Conservation (phyloP, 2,329 filamentous ascomycete species). For the Talaromyces islandicus region DNA sequence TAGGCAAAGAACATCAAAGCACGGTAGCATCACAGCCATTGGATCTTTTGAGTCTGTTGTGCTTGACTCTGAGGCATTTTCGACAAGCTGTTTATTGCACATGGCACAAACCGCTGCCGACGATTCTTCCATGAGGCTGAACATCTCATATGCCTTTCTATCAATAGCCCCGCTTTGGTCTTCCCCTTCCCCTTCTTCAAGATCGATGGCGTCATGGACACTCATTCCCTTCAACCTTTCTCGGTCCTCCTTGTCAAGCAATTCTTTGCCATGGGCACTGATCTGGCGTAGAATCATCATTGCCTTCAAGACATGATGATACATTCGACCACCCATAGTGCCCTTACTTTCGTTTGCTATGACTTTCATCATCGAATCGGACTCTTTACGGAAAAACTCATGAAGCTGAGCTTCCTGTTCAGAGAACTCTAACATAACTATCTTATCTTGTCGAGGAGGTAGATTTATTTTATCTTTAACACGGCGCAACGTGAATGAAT, state of each 20-base stretch:
- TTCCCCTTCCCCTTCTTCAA: constrained; percentile 70
- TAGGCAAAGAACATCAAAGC: constrained; percentile 78
- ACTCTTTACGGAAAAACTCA: constrained; percentile 75
- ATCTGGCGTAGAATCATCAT: constrained; percentile 85
- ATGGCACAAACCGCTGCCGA: constrained; percentile 66
- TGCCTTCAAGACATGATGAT: constrained; percentile 86
- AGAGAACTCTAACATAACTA: constrained; percentile 69
- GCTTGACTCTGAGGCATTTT: constrained; percentile 49
- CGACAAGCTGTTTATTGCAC: constrained; percentile 60
- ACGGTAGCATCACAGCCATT: constrained; percentile 72
- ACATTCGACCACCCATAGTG: constrained; percentile 74
- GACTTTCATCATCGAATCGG: constrained; percentile 70
- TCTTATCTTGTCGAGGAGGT: constrained; percentile 64
- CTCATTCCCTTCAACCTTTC: constrained; percentile 73
- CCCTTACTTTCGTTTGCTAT: constrained; percentile 61
- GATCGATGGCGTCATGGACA: constrained; percentile 79
- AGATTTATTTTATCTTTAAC: constrained; percentile 88
- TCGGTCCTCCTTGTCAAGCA: constrained; percentile 78
- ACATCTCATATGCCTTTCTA: constrained; percentile 76
- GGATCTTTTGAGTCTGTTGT: constrained; percentile 45
- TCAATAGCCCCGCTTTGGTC: constrained; percentile 54
- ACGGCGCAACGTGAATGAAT: constrained; percentile 87
- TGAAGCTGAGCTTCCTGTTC: constrained; percentile 71
- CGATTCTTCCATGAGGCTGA: constrained; percentile 76
- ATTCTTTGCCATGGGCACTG: constrained; percentile 88